Conservation (phyloP, 352 stramenopile species). For the Phytophthora ramorum region DNA sequence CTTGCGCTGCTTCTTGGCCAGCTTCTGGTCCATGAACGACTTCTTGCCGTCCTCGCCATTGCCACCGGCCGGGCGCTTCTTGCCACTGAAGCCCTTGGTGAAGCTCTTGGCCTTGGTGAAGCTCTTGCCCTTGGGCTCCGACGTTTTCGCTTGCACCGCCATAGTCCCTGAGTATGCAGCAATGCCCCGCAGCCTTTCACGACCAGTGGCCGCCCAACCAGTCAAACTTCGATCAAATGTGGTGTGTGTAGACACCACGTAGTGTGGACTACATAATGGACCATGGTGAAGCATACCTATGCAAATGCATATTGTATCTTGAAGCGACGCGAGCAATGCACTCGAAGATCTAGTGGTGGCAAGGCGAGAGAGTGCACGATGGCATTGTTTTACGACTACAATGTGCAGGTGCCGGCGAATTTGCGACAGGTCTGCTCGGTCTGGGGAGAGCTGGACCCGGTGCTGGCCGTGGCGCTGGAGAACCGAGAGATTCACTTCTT, state of each 20-base stretch:
- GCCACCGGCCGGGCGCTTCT: constrained; percentile 63
- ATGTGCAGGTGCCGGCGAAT: constrained; percentile 67
- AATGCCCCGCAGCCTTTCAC: constrained; percentile 1
- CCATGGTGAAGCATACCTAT: not conserved
- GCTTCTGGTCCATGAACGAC: constrained; percentile 88
- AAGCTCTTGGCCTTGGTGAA: constrained; percentile 8
- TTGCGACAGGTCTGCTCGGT: constrained; percentile 75
- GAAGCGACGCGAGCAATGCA: constrained; percentile 24
- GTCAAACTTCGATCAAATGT: constrained; percentile 22
- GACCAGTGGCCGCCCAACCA: constrained; percentile 28
- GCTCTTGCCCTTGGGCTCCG: constrained; percentile 35
- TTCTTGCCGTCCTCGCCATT: constrained; percentile 71
- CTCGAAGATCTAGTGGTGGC: constrained; percentile 9
- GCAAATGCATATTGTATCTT: constrained; percentile 19
- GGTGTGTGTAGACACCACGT: not conserved
- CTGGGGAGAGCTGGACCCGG: constrained; percentile 86
- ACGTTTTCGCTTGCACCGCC: constrained; percentile 36
- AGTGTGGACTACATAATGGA: not conserved
- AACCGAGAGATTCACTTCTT: constrained; percentile 92
- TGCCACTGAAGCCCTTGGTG: constrained; percentile 45
- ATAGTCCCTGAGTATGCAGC: constrained; percentile 15
- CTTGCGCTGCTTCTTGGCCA: constrained; percentile 94
- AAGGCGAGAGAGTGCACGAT: constrained; percentile 6
- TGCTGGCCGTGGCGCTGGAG: constrained; percentile 84
- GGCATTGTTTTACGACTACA: constrained; percentile 89